These are phyloP conservation scores for Emmonsiellopsis sp. DNA, from an alignment of 2,329 filamentous ascomycete genomes.

Conservation along the genomic window DNA sequence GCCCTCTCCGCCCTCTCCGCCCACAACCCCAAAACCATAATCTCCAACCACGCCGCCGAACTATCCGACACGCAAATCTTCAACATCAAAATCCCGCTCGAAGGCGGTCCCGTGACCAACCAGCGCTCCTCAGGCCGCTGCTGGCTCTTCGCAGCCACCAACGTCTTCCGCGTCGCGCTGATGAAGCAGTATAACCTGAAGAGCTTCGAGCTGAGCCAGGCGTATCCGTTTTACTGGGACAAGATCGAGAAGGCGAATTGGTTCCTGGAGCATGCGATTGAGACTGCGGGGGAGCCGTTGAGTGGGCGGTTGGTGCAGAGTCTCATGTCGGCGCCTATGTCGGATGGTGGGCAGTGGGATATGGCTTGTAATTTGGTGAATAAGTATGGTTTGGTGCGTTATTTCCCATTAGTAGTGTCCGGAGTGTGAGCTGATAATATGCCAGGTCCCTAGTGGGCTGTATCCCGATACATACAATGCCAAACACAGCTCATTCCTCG, in stretches of 20 bases:
- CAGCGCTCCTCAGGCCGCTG: constrained; percentile 74
- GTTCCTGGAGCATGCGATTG: constrained; percentile 76
- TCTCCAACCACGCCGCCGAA: constrained; percentile 54
- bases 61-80: constrained; percentile 69
- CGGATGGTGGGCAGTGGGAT: constrained; percentile 84
- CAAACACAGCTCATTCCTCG: constrained; percentile 59
- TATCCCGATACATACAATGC: constrained; percentile 81
- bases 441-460: constrained; percentile 57
- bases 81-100: constrained; percentile 72
- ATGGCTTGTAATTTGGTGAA: constrained; percentile 80
- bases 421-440: background rate
- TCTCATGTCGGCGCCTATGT: constrained; percentile 58
- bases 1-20: constrained; percentile 64
- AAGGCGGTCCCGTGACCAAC: constrained; percentile 76
- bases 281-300: constrained; percentile 61
- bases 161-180: constrained; percentile 79
- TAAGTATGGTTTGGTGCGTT: constrained; percentile 68
- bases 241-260: constrained; percentile 88
- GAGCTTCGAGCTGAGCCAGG: constrained; percentile 76
- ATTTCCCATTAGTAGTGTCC: background rate
- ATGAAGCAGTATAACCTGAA: constrained; percentile 75
- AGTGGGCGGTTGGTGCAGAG: constrained; percentile 65
- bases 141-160: constrained; percentile 90
- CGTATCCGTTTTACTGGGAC: constrained; percentile 88
- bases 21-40: constrained; percentile 56